A percentile compares a stretch with the other conserved stretches of the same genome.
Conservation (phyloP, 1,139 yeast species). For the Pichia sp. region DNA sequence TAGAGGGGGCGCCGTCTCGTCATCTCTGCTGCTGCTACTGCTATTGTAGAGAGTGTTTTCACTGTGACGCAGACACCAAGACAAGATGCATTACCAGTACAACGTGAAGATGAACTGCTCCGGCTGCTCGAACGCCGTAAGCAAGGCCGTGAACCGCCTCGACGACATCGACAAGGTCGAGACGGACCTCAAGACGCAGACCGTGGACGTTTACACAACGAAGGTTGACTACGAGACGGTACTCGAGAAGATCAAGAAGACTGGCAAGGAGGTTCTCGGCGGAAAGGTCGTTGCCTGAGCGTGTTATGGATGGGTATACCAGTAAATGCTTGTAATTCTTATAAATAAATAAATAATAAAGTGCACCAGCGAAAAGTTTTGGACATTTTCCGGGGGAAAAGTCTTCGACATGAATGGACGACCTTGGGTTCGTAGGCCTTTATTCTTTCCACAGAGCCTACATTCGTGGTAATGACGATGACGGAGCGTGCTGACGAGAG, state of each 20-base stretch:
- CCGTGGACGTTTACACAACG: conserved; percentile 71
- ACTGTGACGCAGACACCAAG: not conserved
- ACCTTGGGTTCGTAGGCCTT: not conserved
- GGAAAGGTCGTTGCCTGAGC: conserved; percentile 45
- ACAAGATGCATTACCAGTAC: conserved; percentile 61
- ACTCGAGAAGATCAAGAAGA: conserved; percentile 72
- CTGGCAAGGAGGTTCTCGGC: conserved; percentile 77
- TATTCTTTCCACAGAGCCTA: too few species aligned
- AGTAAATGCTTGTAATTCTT: too few species aligned
- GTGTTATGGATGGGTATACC: too few species aligned
- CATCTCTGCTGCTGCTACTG: not conserved
- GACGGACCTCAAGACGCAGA: conserved; percentile 74
- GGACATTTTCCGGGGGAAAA: not conserved
- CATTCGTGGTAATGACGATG: not conserved
- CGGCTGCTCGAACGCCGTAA: conserved; percentile 86
- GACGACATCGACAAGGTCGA: conserved; percentile 72
- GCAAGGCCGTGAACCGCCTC: conserved; percentile 66
- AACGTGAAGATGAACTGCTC: conserved; percentile 79
- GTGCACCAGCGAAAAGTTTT: not conserved
- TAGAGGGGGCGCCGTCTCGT: too few species aligned
- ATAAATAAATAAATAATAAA: too few species aligned
- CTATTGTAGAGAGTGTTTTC: not conserved
- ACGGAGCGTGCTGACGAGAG: not conserved
- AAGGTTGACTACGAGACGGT: conserved; percentile 62
- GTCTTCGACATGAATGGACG: not conserved